phyloP scores from a whole-genome alignment of 2,329 filamentous ascomycete genomes.

The Aschersonia sp. region DNA sequence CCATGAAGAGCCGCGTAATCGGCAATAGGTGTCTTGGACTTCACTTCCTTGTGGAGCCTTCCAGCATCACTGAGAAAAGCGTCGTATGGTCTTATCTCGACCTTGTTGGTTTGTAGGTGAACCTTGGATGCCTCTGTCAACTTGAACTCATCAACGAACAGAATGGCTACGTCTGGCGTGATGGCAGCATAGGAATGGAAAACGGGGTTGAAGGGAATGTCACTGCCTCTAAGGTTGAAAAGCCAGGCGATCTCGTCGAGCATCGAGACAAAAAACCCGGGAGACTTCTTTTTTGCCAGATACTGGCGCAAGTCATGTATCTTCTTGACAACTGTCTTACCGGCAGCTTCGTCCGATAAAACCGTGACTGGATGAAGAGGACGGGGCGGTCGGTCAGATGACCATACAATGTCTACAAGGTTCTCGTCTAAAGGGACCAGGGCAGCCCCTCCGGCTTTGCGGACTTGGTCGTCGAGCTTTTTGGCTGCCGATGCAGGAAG shows the following conservation, averaged over 20 bases:
- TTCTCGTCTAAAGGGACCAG: constrained; percentile 67
- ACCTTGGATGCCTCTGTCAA: constrained; percentile 51
- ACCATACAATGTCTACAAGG: constrained; percentile 87
- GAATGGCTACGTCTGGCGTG: constrained; percentile 58
- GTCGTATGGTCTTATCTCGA: constrained; percentile 69
- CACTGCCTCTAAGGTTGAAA: constrained; percentile 90
- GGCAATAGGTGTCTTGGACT: constrained; percentile 21
- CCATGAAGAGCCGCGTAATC: constrained; percentile 17
- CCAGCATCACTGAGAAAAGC: constrained; percentile 68
- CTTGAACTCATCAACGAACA: constrained; percentile 77
- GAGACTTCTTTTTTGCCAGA: constrained; percentile 74
- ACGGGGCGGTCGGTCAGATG: constrained; percentile 50
- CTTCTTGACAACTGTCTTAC: constrained; percentile 72
- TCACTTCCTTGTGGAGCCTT: constrained; percentile 30
- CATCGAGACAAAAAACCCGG: constrained; percentile 83
- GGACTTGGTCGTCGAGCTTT: constrained; percentile 74
- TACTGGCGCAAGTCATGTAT: constrained; percentile 80
- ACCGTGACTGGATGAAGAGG: constrained; percentile 65
- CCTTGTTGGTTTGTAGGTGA: constrained; percentile 54
- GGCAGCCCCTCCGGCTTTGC: constrained; percentile 68
- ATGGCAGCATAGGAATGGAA: constrained; percentile 95
- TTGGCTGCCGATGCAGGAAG: constrained; percentile 50
- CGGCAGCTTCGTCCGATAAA: constrained; percentile 58
- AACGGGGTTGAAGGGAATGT: constrained; percentile 95
- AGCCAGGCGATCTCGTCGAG: constrained; percentile 96